Evolutionary conservation across 768 basidiomycete species (phyloP).

Genomic region (Termitomyces sp.): DNA sequence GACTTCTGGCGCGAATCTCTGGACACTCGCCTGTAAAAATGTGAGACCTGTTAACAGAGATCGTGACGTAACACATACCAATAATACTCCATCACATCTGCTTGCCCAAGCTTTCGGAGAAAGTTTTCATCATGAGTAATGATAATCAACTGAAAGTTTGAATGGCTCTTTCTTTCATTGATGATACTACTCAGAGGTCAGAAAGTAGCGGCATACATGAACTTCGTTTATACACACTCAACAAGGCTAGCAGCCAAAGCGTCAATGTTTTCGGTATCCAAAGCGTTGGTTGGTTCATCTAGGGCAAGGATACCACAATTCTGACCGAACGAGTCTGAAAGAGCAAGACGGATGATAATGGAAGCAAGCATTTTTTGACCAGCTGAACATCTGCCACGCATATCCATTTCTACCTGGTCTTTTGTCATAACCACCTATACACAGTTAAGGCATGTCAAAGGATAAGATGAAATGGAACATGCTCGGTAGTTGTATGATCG

Average conservation of each 20-base stretch:
- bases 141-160: conserved; percentile 94
- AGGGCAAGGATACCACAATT: conserved; percentile 97
- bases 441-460: conserved; percentile 7
- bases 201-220: not conserved
- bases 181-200: conserved; percentile 63
- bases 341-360: conserved; percentile 93
- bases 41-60: not conserved
- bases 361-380: conserved; percentile 99
- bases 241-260: conserved; percentile 88
- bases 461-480: conserved; percentile 11
- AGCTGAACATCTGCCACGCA: conserved; percentile 97
- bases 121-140: conserved; percentile 98
- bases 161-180: conserved; percentile 81
- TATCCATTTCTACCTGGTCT: conserved; percentile 99
- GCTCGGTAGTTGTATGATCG: conserved; percentile 97
- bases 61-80: conserved; percentile 44
- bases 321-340: conserved; percentile 96
- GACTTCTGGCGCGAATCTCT: conserved; percentile 68
- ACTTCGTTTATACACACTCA: conserved; percentile 54
- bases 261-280: conserved; percentile 94
- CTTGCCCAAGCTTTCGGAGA: conserved; percentile 82
- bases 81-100: conserved; percentile 91
- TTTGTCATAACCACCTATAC: conserved; percentile 96
- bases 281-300: conserved; percentile 96
- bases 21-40: conserved; percentile 67